Evolutionary conservation across 345 rosid species (phyloP), one percentile per base, ranked within the genome.

Genomic region (Toxicodendron radicans): DNA sequence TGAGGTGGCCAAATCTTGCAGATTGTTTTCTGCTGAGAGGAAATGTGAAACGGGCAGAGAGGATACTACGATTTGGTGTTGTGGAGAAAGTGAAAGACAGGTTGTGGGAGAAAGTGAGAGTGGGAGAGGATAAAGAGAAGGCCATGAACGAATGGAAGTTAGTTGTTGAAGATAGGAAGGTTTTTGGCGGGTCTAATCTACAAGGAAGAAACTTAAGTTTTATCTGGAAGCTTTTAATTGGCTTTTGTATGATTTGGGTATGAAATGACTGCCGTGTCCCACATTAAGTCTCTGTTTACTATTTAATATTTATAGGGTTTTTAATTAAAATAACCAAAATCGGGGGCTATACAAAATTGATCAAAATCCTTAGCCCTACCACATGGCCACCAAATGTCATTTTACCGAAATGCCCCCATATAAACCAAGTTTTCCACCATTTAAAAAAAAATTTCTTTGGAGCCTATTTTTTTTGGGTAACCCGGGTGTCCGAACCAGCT

Each of bases 131-230:
- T 78, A 83, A 75, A 38, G 87, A 64, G 76, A 71, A 83, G 69
- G 96, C 91, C 98, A 93, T 90, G 75, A 79, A 72, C 33, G 80
- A 73, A 81, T 46, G 80, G 76, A 73, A 68, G 64, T 45, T 32
- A 63, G 60, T 46, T 24, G 60, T 48, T 73, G 75, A 59, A 35
- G 84, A 70, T 45, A 63, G 74, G 49, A 54, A 30, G 71, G 43
- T 30, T 76, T 80, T 83, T 86, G 84, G 92, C 89, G 88, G 85
- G 84, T 81, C 89, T 84, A 85, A 82, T 87, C 89, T 78, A 64
- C 53, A 35, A 11, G 49, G 21, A 8, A 11, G 18, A 10, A 45
- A 9, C 49, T 12, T 10, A 59, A 54, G 79, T 80, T 1, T 79
- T 76, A 88, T 65, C 73, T 76, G 84, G 83, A 41, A 66, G 49